Conservation (phyloP, 129 eudicot species). For the Flaveria sonorensis region DNA sequence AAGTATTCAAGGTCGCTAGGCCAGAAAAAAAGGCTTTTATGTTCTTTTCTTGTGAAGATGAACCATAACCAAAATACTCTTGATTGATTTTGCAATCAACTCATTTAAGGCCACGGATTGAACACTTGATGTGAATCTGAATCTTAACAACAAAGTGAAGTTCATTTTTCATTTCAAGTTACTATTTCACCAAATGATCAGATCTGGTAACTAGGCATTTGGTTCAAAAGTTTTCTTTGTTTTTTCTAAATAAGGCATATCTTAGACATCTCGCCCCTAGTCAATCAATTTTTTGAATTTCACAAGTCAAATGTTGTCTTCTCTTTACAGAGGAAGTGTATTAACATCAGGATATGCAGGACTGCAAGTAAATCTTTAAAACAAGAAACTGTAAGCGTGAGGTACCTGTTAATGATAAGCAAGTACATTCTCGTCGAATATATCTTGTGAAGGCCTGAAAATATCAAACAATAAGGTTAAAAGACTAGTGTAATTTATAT, state of each 20-base stretch:
- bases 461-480: neutral
- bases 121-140: neutral
- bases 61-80: neutral
- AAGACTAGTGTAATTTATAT: neutral
- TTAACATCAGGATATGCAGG: slow-evolving; percentile 11
- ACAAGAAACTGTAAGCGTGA: neutral
- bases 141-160: neutral
- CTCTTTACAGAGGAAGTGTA: slow-evolving; percentile 8
- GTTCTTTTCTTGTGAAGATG: neutral
- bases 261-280: slow-evolving; percentile 3
- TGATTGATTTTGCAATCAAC: neutral
- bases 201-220: neutral
- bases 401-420: slow-evolving; percentile 84
- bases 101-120: neutral
- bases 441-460: slow-evolving; percentile 88
- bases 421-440: slow-evolving; percentile 66
- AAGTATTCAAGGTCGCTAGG: neutral
- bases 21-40: neutral
- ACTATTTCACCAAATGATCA: neutral
- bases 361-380: slow-evolving; percentile 1
- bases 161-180: neutral
- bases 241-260: neutral
- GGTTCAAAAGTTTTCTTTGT: neutral
- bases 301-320: neutral
- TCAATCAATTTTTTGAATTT: neutral